Evolutionary conservation across 805 yeast genomes (phyloP).

Genomic region (Kazachstania africana): DNA sequence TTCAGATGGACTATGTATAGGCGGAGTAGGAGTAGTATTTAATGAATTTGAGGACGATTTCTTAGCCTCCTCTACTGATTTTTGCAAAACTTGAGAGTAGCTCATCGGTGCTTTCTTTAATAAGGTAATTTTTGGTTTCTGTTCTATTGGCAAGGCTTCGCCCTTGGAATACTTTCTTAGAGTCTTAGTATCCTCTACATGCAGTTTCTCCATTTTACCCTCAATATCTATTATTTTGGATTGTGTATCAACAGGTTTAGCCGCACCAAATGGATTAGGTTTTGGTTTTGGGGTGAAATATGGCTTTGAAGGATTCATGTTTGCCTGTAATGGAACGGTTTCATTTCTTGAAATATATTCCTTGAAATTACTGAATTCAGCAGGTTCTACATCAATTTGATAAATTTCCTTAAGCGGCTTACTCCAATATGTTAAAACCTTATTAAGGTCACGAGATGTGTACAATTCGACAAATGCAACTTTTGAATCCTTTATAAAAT

Average conservation of each 20-base stretch:
- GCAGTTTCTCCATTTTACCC: conserved; percentile 30
- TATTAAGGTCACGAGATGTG: conserved; percentile 29
- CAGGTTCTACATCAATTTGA: conserved; percentile 26
- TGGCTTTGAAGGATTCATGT: conserved; percentile 17
- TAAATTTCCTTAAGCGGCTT: conserved; percentile 27
- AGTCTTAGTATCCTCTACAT: conserved; percentile 34
- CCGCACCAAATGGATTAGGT: conserved; percentile 69
- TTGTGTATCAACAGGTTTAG: conserved; percentile 73
- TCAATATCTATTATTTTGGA: conserved; percentile 56
- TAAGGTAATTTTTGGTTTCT: conserved; percentile 10
- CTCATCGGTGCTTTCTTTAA: conserved; percentile 15
- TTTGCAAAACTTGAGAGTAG: conserved; percentile 19
- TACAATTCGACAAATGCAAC: conserved; percentile 36
- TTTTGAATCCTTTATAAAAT: conserved; percentile 41
- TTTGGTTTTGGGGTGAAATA: conserved; percentile 27
- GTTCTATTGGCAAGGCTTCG: conserved; percentile 1
- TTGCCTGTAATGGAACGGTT: conserved; percentile 10
- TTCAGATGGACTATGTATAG: too few species aligned
- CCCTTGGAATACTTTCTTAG: conserved; percentile 18
- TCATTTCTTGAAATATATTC: conserved; percentile 22
- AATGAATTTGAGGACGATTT: conserved; percentile 3
- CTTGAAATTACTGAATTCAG: conserved; percentile 30
- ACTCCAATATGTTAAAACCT: conserved; percentile 22
- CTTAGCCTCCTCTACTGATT: conserved; percentile 17
- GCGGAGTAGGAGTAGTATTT: neutral